These are phyloP conservation scores for Aspergillus kassunensis DNA, from an alignment of 495 filamentous ascomycete genomes.

Conservation along the genomic window DNA sequence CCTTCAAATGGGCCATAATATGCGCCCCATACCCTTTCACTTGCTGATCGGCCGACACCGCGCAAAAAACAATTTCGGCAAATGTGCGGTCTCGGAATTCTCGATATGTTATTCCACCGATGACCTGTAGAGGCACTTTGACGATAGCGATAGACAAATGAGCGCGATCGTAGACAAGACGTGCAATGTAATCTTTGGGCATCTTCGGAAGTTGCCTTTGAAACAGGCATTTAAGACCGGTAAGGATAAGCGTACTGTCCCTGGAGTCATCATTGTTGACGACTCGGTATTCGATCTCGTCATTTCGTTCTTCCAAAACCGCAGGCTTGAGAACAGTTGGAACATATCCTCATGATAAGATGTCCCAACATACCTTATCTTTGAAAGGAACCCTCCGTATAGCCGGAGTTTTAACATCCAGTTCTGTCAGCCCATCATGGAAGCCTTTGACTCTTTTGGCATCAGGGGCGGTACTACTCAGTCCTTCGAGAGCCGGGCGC, in stretches of 20 bases:
- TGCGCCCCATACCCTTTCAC: conserved; percentile 98
- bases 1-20: conserved; percentile 93
- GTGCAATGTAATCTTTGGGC: conserved; percentile 98
- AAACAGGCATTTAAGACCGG: conserved; percentile 94
- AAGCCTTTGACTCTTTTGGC: background rate
- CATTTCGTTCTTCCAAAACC: conserved; percentile 87
- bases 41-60: conserved; percentile 95
- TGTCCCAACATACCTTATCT: background rate
- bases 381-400: background rate
- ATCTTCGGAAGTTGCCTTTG: conserved; percentile 71
- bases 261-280: conserved; percentile 91
- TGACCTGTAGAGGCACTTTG: conserved; percentile 84
- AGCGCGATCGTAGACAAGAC: conserved; percentile 93
- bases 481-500: background rate
- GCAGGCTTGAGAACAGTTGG: conserved; percentile 53
- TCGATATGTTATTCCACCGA: conserved; percentile 94
- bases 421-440: background rate
- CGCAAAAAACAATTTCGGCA: conserved; percentile 98
- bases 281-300: conserved; percentile 88
- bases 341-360: background rate
- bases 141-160: conserved; percentile 91
- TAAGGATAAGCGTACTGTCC: conserved; percentile 89
- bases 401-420: background rate
- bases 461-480: background rate
- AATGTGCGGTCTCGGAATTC: conserved; percentile 90